Evolutionary conservation across 1,139 yeast species (phyloP).

Genomic region (Arxiozyma heterogenica): DNA sequence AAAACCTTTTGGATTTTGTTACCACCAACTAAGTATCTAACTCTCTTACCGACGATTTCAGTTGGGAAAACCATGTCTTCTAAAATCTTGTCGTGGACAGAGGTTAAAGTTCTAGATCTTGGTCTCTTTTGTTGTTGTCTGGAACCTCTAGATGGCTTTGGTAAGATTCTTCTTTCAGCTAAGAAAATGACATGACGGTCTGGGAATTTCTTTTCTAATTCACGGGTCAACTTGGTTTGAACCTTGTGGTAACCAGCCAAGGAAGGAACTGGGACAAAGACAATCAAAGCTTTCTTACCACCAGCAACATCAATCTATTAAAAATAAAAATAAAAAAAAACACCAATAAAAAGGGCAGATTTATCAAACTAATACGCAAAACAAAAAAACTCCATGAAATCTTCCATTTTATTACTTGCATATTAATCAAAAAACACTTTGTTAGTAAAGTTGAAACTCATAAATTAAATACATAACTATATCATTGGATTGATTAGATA

Average conservation of each 20-base stretch:
- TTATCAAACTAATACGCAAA: neutral
- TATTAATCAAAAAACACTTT: neutral
- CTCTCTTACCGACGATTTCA: constrained; percentile 98
- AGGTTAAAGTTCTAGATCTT: constrained; percentile 97
- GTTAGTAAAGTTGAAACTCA: neutral
- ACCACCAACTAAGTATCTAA: constrained; percentile 98
- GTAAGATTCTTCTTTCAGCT: constrained; percentile 99
- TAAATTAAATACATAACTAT: neutral
- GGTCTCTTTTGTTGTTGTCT: constrained; percentile 98
- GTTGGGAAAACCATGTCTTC: constrained; percentile 99
- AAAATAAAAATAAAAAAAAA: constrained; percentile 10
- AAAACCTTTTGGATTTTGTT: constrained; percentile 96
- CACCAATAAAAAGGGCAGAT: neutral
- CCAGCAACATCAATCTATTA: constrained; percentile 80
- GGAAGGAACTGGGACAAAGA: constrained; percentile 96
- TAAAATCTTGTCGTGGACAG: constrained; percentile 97
- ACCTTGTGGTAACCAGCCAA: constrained; percentile 93
- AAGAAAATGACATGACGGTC: constrained; percentile 99
- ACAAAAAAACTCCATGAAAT: neutral
- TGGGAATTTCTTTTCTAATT: constrained; percentile 99
- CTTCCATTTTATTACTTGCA: neutral
- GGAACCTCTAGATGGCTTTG: constrained; percentile 86
- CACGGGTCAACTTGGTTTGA: constrained; percentile 96
- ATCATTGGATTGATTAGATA: neutral
- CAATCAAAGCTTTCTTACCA: constrained; percentile 97